Conservation (phyloP, 176 grass and related monocot genomes). For the Zoysia pacifica region DNA sequence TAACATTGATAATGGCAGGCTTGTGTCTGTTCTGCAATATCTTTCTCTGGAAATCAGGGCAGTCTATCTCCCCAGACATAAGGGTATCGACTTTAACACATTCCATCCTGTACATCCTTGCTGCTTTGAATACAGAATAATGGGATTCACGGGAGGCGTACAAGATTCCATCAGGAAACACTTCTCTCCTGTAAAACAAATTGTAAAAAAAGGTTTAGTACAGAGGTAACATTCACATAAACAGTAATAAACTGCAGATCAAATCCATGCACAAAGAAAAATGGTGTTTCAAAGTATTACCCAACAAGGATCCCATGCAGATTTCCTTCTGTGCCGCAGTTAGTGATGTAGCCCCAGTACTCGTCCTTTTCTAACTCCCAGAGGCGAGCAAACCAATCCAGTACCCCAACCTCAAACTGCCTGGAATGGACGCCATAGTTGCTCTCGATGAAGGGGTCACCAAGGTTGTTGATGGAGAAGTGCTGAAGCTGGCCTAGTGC, state of each 20-base stretch:
- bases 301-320: constrained; percentile 89
- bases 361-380: constrained; percentile 76
- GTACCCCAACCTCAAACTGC: constrained; percentile 83
- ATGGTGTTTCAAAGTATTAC: constrained; percentile 47
- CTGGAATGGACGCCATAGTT: constrained; percentile 89
- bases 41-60: constrained; percentile 56
- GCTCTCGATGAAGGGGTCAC: constrained; percentile 89
- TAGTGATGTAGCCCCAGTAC: constrained; percentile 94
- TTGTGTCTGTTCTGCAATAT: constrained; percentile 68
- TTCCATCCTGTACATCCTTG: constrained; percentile 91
- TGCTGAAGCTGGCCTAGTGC: constrained; percentile 67
- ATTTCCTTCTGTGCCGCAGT: constrained; percentile 93
- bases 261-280: background rate
- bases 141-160: constrained; percentile 80
- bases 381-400: constrained; percentile 90
- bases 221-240: constrained; percentile 15
- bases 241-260: background rate
- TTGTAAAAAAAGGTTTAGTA: constrained; percentile 18
- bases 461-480: constrained; percentile 88
- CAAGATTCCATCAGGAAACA: constrained; percentile 71
- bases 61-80: constrained; percentile 82
- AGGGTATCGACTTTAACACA: constrained; percentile 79
- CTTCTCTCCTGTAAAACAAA: constrained; percentile 64
- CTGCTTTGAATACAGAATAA: constrained; percentile 92
- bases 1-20: constrained; percentile 84